phyloP scores from a whole-genome alignment of 176 grass and related monocot species.

The Dendrocalamus sinicus region DNA sequence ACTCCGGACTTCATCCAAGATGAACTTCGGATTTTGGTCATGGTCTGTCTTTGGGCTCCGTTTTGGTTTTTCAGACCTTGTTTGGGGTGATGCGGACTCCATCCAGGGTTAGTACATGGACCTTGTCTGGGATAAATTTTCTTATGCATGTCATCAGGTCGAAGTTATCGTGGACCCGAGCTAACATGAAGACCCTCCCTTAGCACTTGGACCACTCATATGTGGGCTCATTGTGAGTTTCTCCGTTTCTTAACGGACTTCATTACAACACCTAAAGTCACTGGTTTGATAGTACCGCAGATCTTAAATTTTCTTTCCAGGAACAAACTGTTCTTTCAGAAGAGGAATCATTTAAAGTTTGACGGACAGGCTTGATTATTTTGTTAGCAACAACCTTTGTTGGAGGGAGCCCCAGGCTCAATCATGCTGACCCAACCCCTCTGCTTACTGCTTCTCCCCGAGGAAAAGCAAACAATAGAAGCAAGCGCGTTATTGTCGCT shows the following conservation, averaged over 20 bases:
- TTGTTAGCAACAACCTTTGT: constrained; percentile 21
- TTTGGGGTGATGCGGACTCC: too few species aligned
- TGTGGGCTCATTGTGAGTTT: neutral
- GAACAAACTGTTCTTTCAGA: neutral
- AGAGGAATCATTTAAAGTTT: constrained; percentile 1
- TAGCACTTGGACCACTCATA: too few species aligned
- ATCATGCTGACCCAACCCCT: neutral
- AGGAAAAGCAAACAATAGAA: neutral
- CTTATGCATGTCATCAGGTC: too few species aligned
- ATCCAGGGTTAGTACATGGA: fast-evolving
- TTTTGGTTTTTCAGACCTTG: too few species aligned
- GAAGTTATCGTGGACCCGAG: too few species aligned
- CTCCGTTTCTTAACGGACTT: neutral
- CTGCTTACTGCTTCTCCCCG: neutral
- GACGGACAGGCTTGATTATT: neutral
- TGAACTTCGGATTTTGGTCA: too few species aligned
- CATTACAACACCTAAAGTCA: neutral
- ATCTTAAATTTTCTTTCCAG: neutral
- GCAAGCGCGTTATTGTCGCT: neutral
- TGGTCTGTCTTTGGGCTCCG: too few species aligned
- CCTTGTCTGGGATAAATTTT: too few species aligned
- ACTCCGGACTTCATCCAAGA: too few species aligned
- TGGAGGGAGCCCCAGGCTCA: constrained; percentile 10
- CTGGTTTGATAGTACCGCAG: neutral
- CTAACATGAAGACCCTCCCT: too few species aligned